Evolutionary conservation across 257 asterid species (phyloP), one percentile per base, ranked within the genome.

Genomic region (Haberlea rhodopensis): DNA sequence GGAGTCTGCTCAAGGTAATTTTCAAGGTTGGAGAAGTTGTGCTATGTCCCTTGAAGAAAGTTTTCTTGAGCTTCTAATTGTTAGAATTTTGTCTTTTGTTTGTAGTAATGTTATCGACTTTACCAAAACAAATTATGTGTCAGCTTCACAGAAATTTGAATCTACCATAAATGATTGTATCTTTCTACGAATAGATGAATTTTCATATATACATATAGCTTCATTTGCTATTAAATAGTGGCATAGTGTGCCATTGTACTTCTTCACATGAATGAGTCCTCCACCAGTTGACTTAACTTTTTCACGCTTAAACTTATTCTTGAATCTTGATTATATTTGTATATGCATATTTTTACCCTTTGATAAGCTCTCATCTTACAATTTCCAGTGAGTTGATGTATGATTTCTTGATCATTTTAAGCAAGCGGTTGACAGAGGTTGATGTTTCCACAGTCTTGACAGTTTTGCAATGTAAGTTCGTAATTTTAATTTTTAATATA

Each of bases 371-470:
- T 48, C 46, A 40, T 71, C 32, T n/a, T 32, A 57, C 78, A 45
- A 68, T 73, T 75, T 75, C 60, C 90, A 94, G 99, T 74, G 99
- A 87, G 57, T 78, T 94, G 87, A 77, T 88, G 21, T 94, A 90
- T 61, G 99, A 94, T 81, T 94, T 90, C 90, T 55, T 94, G 79
- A 81, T 80, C 76, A 78, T 74, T 80, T 94, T 94, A 46, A 91
- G 95, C 81, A 90, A 84, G 83, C 79, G 95, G 78, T 73, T 94
- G 77, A 87, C 94, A 27, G 99, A 94, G 87, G 89, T 86, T 73
- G 99, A 94, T 63, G 97, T 94, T 71, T 83, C 97, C 59, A 94
- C 92, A 54, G 82, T 94, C 74, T 67, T 83, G 84, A 85, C 95
- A 45, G 82, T 83, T 66, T 70, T 94, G 72, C 94, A 90, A 74